phyloP scores from a whole-genome alignment of 441 rosid species.

The Syzygium malaccense region DNA sequence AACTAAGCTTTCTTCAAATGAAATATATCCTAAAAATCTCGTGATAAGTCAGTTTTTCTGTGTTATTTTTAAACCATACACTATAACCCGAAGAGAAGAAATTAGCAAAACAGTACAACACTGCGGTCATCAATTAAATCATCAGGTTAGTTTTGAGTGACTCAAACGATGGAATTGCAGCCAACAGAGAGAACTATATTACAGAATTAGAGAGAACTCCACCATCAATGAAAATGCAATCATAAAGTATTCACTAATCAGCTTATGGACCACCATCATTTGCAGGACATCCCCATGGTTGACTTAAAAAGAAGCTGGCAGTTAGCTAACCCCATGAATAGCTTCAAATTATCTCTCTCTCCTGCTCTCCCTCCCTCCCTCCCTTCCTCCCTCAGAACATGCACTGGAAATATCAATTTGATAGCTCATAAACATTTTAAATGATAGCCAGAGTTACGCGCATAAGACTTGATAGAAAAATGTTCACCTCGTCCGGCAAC shows the following conservation, averaged over 20 bases:
- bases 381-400: not conserved
- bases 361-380: too few species aligned
- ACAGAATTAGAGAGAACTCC: too few species aligned
- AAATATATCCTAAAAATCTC: not conserved
- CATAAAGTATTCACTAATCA: too few species aligned
- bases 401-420: not conserved
- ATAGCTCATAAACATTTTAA: not conserved
- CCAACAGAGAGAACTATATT: too few species aligned
- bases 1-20: not conserved
- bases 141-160: not conserved
- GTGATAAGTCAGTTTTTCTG: not conserved
- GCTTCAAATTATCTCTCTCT: too few species aligned
- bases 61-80: not conserved
- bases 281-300: too few species aligned
- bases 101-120: not conserved
- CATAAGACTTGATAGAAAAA: not conserved
- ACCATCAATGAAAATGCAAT: too few species aligned
- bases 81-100: not conserved
- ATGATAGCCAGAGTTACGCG: not conserved
- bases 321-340: too few species aligned
- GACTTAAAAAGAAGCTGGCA: too few species aligned
- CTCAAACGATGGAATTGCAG: too few species aligned
- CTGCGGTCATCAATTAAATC: not conserved
- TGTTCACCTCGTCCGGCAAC: not conserved
- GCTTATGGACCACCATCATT: too few species aligned